Conservation (phyloP, 2,329 filamentous ascomycete species). For the Meredithiella fracta region DNA sequence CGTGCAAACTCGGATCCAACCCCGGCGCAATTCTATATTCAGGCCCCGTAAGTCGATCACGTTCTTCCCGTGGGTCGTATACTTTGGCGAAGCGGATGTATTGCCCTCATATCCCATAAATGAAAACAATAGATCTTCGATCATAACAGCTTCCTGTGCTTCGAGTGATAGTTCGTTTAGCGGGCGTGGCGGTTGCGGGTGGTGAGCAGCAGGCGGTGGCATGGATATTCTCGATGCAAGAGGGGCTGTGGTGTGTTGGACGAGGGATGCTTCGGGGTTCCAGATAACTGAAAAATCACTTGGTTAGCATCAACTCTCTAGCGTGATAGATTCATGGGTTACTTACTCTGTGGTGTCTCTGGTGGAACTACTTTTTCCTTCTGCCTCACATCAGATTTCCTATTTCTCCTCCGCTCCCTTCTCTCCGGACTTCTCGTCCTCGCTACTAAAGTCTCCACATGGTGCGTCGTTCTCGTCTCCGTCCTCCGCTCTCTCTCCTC, state of each 20-base stretch:
- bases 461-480: constrained; percentile 40
- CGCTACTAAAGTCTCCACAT: constrained; percentile 44
- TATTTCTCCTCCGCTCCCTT: constrained; percentile 24
- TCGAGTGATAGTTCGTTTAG: constrained; percentile 59
- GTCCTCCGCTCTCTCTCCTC: constrained; percentile 35
- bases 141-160: constrained; percentile 67
- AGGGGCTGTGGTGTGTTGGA: constrained; percentile 52
- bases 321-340: neutral
- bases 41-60: constrained; percentile 71
- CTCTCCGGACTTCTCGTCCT: constrained; percentile 43
- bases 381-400: constrained; percentile 29
- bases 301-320: neutral
- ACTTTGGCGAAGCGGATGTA: constrained; percentile 75
- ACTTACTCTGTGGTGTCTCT: constrained; percentile 35
- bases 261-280: constrained; percentile 63
- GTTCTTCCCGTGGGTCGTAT: constrained; percentile 73
- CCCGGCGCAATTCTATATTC: constrained; percentile 64
- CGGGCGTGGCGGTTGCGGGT: constrained; percentile 49
- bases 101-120: constrained; percentile 98
- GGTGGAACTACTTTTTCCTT: constrained; percentile 26
- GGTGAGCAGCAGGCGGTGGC: constrained; percentile 56
- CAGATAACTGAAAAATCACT: constrained; percentile 35
- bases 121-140: constrained; percentile 83
- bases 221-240: constrained; percentile 48
- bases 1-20: constrained; percentile 77